Conservation (phyloP, 768 basidiomycete species). For the Baorangia bicolor region DNA sequence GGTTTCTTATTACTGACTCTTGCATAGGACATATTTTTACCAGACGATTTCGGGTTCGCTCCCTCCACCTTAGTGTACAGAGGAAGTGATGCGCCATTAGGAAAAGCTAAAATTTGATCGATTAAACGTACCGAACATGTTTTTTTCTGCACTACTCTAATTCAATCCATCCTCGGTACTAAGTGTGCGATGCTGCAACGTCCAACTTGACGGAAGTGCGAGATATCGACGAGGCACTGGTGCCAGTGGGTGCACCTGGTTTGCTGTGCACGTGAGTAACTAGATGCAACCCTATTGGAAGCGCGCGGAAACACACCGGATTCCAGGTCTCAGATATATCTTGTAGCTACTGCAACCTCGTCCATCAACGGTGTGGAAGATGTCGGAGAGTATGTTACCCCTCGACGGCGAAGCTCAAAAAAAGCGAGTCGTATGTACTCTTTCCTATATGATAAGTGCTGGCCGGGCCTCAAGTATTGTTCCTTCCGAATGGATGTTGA, state of each 20-base stretch:
- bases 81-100: constrained; percentile 62
- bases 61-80: constrained; percentile 81
- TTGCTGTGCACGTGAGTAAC: constrained; percentile 22
- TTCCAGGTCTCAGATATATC: background rate
- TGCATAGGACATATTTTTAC: constrained; percentile 59
- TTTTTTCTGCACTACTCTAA: constrained; percentile 3
- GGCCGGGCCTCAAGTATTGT: constrained; percentile 4
- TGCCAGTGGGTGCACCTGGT: too few species aligned
- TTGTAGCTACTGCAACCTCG: background rate
- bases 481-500: constrained; percentile 6
- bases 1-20: constrained; percentile 8
- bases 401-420: constrained; percentile 72
- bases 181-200: background rate
- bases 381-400: constrained; percentile 50
- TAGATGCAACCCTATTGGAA: background rate
- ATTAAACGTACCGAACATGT: constrained; percentile 7
- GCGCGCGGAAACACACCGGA: background rate
- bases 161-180: background rate
- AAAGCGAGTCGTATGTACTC: constrained; percentile 78
- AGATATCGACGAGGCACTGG: too few species aligned
- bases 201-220: background rate
- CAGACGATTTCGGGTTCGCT: constrained; percentile 81
- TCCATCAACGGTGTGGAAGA: constrained; percentile 12
- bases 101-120: constrained; percentile 60
- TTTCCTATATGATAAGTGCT: background rate